Base-by-base conservation (phyloP, 2,329 filamentous ascomycete genomes). In the Apiospora hydei region DNA sequence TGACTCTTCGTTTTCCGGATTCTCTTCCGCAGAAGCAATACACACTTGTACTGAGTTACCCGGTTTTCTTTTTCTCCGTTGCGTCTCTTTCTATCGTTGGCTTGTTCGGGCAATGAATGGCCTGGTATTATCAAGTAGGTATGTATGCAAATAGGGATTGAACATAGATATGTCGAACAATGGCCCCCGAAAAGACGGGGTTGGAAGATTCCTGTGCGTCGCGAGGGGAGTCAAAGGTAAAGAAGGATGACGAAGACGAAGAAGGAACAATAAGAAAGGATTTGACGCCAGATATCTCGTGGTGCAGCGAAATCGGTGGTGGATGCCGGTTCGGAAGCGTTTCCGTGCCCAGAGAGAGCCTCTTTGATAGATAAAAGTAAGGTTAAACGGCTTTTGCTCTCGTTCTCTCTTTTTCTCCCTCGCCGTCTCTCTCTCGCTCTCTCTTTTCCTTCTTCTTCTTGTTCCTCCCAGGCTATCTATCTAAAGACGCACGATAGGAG, bases 401-500 rank as follows among this genome's bases (percentile, higher is more conserved):
- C 26, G 14, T 18, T 18, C 51, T 57, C 26, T 18, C 44, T 57
- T 14, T 11, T 21, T 41, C 57, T 64, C 30, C 3, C 30, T 51
- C 10, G n/a, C 11, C 13, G 10, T 51, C 49, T 26, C n/a, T 51
- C n/a, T 3, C 49, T 51, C n/a, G 1, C 26, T 38, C 53, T 38
- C 26, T 30, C 53, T 61, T 21, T 3, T 3, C 10, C 18, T 14
- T 41, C 34, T 13, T 6, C 57, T 21, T 61, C 53, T 38, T 34
- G 24, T 53, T 53, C 53, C 21, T 61, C 14, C 11, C 57, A n/a
- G n/a, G 34, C 57, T 64, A 41, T 14, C 51, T 57, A 57, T 64
- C 57, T 64, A 64, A 41, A 64, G 34, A 41, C 34, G 57, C 24
- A 68, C 66, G 66, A 68, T 68, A 68, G 66, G 66, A 68, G 66